A percentile compares a stretch with the other conserved stretches of the same genome.
Evolutionary conservation across 2,329 filamentous ascomycete species (phyloP).

Genomic region (Colletotrichum aenigma): DNA sequence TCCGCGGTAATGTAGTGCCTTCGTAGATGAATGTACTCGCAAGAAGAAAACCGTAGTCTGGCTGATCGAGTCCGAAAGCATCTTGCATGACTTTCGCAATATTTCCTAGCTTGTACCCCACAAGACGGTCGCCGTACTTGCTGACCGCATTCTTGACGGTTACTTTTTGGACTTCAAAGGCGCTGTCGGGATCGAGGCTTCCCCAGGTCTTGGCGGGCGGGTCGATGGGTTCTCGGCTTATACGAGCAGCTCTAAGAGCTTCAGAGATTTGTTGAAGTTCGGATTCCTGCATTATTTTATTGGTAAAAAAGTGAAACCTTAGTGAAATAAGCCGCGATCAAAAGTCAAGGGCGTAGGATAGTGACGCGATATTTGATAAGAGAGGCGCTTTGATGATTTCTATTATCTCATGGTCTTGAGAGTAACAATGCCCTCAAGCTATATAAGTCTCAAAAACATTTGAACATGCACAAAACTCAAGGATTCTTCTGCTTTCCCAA

Average conservation of each 20-base stretch:
- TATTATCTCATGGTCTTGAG: neutral
- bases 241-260: conserved; percentile 24
- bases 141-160: conserved; percentile 23
- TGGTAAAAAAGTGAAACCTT: neutral
- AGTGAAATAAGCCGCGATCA: neutral
- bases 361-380: neutral
- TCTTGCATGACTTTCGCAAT: conserved; percentile 34
- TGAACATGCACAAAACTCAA: neutral
- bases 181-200: conserved; percentile 23
- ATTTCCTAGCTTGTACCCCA: conserved; percentile 32
- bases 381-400: neutral
- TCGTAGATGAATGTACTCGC: conserved; percentile 28
- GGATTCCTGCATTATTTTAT: neutral
- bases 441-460: neutral
- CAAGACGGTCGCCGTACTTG: conserved; percentile 25
- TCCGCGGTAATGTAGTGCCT: conserved; percentile 23
- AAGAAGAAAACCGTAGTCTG: conserved; percentile 30
- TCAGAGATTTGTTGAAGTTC: neutral
- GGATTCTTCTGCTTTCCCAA: neutral
- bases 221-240: conserved; percentile 22
- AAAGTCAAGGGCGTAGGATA: neutral
- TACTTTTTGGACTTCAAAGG: conserved; percentile 26
- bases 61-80: conserved; percentile 30
- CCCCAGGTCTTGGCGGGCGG: conserved; percentile 25
- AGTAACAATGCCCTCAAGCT: neutral